phyloP scores from a whole-genome alignment of 139 green algal species.

The Mychonastes homosphaera region DNA sequence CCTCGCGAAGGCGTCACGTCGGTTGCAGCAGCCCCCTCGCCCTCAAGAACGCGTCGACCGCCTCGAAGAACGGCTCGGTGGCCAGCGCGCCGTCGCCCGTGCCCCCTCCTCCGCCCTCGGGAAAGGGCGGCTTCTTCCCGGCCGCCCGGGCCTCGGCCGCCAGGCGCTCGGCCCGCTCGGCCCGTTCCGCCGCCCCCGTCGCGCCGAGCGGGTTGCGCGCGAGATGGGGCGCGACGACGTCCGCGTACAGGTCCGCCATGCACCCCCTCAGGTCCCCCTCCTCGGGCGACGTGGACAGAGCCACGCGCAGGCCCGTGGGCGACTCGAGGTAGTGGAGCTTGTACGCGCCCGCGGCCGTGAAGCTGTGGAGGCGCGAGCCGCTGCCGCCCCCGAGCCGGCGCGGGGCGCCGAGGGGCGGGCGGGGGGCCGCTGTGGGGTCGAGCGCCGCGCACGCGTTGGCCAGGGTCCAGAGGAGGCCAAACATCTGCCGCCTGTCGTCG shows the following conservation, averaged over 20 bases:
- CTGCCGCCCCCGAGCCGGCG: slow-evolving; percentile 63
- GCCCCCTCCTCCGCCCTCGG: not conserved
- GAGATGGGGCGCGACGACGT: slow-evolving; percentile 71
- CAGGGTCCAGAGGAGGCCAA: slow-evolving; percentile 88
- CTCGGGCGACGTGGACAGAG: slow-evolving; percentile 66
- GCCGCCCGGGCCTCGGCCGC: not conserved
- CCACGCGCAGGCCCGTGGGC: slow-evolving; percentile 68
- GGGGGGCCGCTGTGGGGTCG: slow-evolving; percentile 64
- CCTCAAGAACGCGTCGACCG: slow-evolving; percentile 27
- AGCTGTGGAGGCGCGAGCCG: slow-evolving; percentile 65
- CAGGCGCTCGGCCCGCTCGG: not conserved
- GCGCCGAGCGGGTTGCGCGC: slow-evolving; percentile 74
- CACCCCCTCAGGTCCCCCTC: slow-evolving; percentile 56
- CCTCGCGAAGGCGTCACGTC: too few relatives aligned
- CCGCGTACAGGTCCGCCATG: slow-evolving; percentile 62
- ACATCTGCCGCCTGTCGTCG: slow-evolving; percentile 93
- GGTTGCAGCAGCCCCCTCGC: slow-evolving; percentile 26
- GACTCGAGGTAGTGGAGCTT: slow-evolving; percentile 89
- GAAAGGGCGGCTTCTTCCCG: not conserved
- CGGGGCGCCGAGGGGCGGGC: slow-evolving; percentile 58
- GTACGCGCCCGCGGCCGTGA: slow-evolving; percentile 78
- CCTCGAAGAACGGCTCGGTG: slow-evolving; percentile 30
- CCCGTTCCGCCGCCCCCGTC: slow-evolving; percentile 34
- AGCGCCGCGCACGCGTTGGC: slow-evolving; percentile 73
- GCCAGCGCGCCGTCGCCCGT: not conserved